Evolutionary conservation across 1,284 basidiomycete genomes (phyloP).

Genomic region (Cryptococcus jaspeensis): DNA sequence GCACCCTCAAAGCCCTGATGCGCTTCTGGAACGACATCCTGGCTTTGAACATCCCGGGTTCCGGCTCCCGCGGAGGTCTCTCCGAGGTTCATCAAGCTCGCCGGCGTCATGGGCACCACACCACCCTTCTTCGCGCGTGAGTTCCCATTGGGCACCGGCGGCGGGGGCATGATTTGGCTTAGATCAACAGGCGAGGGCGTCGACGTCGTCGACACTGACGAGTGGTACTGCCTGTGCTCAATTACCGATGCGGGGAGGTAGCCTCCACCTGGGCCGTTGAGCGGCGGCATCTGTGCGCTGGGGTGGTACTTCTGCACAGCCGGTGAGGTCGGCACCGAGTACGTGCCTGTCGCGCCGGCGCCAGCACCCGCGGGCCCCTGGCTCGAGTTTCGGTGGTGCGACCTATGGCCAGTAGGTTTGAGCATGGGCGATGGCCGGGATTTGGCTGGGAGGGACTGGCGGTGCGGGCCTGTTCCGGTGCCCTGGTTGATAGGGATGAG

Average conservation of each 20-base stretch:
- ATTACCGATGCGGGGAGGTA: slow-evolving; percentile 43
- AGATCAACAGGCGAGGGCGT: slow-evolving; percentile 80
- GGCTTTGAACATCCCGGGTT: too few species aligned
- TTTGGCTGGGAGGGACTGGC: slow-evolving; percentile 40
- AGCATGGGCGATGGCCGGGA: slow-evolving; percentile 50
- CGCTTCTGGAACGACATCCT: background rate
- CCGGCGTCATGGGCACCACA: slow-evolving; percentile 77
- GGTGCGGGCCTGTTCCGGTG: slow-evolving; percentile 39
- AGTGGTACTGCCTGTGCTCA: slow-evolving; percentile 25
- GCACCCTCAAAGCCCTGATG: background rate
- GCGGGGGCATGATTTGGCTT: slow-evolving; percentile 60
- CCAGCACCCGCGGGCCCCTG: background rate
- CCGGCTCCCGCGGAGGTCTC: background rate
- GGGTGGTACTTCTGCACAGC: slow-evolving; percentile 21
- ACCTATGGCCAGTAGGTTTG: slow-evolving; percentile 44
- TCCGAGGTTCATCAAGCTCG: slow-evolving; percentile 78
- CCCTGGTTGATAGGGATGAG: slow-evolving; percentile 4
- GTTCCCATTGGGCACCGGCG: slow-evolving; percentile 46
- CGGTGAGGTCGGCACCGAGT: slow-evolving; percentile 32
- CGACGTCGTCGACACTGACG: slow-evolving; percentile 29
- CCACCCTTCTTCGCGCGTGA: slow-evolving; percentile 41
- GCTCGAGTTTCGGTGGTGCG: slow-evolving; percentile 20
- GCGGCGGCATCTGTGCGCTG: slow-evolving; percentile 6
- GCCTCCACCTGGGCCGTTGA: slow-evolving; percentile 18
- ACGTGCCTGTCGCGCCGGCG: background rate